phyloP scores from a whole-genome alignment of 768 basidiomycete species.

The Lepiota brunneoincarnata region DNA sequence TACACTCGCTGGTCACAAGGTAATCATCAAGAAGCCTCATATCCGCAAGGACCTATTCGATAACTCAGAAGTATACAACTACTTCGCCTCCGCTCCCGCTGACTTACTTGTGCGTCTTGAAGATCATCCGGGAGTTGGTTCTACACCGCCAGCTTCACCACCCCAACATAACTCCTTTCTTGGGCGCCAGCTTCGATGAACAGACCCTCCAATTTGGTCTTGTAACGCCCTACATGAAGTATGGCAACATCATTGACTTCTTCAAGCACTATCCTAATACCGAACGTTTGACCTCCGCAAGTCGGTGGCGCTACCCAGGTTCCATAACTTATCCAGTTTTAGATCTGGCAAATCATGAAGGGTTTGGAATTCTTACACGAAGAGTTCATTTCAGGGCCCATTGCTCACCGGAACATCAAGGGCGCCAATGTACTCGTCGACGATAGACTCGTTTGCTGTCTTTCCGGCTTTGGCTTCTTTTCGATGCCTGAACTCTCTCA shows the following conservation, averaged over 20 bases:
- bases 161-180: background rate
- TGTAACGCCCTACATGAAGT: background rate
- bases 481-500: too few species aligned
- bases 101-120: background rate
- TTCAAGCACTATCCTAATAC: background rate
- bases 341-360: background rate
- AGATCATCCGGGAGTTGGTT: background rate
- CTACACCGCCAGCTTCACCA: background rate
- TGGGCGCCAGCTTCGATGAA: background rate
- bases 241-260: too few species aligned
- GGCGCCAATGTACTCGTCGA: background rate
- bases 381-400: background rate
- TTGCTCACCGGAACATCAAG: background rate
- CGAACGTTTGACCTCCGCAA: background rate
- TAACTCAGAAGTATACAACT: background rate
- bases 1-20: background rate
- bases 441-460: too few species aligned
- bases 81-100: too few species aligned
- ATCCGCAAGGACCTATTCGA: background rate
- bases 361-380: background rate
- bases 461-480: too few species aligned
- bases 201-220: too few species aligned
- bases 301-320: too few species aligned
- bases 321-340: too few species aligned
- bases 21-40: background rate